Conservation (phyloP, 2,329 filamentous ascomycete genomes). For the Aspergillus ruber region DNA sequence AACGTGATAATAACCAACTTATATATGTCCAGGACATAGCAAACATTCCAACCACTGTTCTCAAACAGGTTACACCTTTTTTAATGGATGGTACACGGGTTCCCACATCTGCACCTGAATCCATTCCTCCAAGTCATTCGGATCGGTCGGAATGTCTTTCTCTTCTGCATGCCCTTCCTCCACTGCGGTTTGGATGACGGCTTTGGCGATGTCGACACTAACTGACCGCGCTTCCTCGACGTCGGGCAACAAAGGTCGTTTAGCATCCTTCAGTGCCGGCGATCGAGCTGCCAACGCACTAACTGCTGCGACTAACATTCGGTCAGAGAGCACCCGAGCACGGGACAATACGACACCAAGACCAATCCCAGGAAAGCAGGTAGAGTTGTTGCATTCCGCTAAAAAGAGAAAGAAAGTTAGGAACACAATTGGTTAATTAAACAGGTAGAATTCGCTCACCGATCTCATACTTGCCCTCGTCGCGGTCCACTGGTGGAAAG, state of each 20-base stretch:
- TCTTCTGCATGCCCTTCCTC: slow-evolving; percentile 62
- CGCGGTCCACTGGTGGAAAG: slow-evolving; percentile 64
- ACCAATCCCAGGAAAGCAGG: slow-evolving; percentile 79
- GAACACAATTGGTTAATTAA: not conserved
- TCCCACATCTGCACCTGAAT: slow-evolving; percentile 40
- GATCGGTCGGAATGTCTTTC: slow-evolving; percentile 54
- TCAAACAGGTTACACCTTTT: not conserved
- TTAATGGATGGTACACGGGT: slow-evolving; percentile 27
- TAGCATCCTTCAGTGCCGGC: slow-evolving; percentile 61
- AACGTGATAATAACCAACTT: too few relatives aligned
- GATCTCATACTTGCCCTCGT: slow-evolving; percentile 50
- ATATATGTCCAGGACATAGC: too few relatives aligned
- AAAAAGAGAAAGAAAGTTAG: slow-evolving; percentile 16
- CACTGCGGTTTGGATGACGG: slow-evolving; percentile 66
- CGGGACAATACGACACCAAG: slow-evolving; percentile 70
- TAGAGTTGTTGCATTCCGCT: slow-evolving; percentile 85
- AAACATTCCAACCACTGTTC: too few relatives aligned
- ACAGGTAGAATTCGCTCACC: slow-evolving; percentile 28
- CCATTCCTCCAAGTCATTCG: slow-evolving; percentile 32
- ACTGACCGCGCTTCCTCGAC: slow-evolving; percentile 68
- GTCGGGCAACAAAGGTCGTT: slow-evolving; percentile 66
- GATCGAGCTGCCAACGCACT: slow-evolving; percentile 65
- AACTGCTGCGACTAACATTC: slow-evolving; percentile 76
- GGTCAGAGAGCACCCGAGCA: slow-evolving; percentile 60
- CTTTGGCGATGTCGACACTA: slow-evolving; percentile 68